Conservation (phyloP, 2,329 filamentous ascomycete species). For the Alternaria dauci region DNA sequence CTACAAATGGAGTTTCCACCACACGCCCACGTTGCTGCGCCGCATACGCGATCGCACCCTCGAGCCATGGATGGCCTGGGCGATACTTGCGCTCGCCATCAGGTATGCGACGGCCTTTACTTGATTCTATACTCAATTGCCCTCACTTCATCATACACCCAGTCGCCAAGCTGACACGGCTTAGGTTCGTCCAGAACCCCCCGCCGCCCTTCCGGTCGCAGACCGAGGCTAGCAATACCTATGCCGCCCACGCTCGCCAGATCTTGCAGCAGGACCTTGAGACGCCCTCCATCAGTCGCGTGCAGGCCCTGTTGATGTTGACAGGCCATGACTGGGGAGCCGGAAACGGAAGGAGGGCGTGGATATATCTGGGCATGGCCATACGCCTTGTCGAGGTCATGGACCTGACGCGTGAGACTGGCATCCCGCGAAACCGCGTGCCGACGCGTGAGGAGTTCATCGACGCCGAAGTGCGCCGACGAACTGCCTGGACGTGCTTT, state of each 20-base stretch:
- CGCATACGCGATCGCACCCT: slow-evolving; percentile 50
- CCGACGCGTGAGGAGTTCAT: slow-evolving; percentile 53
- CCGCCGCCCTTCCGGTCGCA: slow-evolving; percentile 48
- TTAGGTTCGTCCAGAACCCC: slow-evolving; percentile 50
- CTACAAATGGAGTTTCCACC: slow-evolving; percentile 56
- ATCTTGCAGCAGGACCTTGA: slow-evolving; percentile 53
- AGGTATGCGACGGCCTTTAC: slow-evolving; percentile 33
- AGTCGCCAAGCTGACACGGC: neutral
- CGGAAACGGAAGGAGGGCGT: slow-evolving; percentile 52
- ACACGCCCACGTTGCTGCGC: slow-evolving; percentile 51
- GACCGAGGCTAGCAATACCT: slow-evolving; percentile 54
- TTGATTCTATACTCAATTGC: neutral
- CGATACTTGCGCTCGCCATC: slow-evolving; percentile 53
- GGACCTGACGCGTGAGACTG: slow-evolving; percentile 50
- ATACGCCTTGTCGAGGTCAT: slow-evolving; percentile 53
- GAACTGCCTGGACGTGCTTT: slow-evolving; percentile 55
- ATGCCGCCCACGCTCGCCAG: slow-evolving; percentile 52
- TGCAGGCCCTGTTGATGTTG: slow-evolving; percentile 54
- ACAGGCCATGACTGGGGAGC: slow-evolving; percentile 59
- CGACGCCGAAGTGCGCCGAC: slow-evolving; percentile 51
- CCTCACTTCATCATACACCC: neutral
- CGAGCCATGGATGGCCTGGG: slow-evolving; percentile 52
- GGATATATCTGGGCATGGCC: slow-evolving; percentile 55
- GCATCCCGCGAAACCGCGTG: slow-evolving; percentile 39
- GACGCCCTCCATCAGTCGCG: slow-evolving; percentile 50